Evolutionary conservation across 495 filamentous ascomycete genomes (phyloP), one percentile per base, ranked within the genome.

Genomic region (Trichoderma virens): DNA sequence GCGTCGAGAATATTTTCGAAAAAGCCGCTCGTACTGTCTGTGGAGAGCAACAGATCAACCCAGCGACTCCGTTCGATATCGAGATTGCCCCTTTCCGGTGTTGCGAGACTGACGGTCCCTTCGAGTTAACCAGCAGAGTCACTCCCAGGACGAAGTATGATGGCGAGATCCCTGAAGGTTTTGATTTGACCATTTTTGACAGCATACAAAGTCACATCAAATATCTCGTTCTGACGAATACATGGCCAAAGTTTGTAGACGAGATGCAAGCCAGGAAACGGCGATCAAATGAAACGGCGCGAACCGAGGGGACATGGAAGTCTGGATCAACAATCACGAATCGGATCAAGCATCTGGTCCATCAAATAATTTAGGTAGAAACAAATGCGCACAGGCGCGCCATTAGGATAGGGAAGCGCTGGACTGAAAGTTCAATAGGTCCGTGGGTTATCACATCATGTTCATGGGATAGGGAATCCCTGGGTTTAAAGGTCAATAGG

Each of bases 1-100:
- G 70, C 56, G 65, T 75, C 18, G 67, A 73, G 43, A 66, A 65
- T 20, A 60, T 73, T 18, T 75, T 75, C 47, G 70, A 73, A 64
- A 65, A 67, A 38, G 70, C 73, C 2, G 72, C 72, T 2, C 65
- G 70, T 28, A 65, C 39, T 35, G 35, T 66, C 7, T 41, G 61
- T 38, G 68, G 67, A 32, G 59, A 47, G 28, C 28, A 45, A 25
- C 18, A 35, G 5, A n/a, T 32, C 18, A 63, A 39, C 16, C 25
- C 62, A 31, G 43, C 41, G 2, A 27, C 23, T 7, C 43, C 62
- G 14, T 63, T 63, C 31, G 59, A 61, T 13, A 61, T 41, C 20
- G 59, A 61, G 31, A 38, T 41, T 23, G 31, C 59, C 13, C 59
- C 59, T 23, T 35, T 41, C 31, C 14, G 14, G 20, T 60, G 25